Base-by-base conservation (phyloP, 2,329 filamentous ascomycete species). In the Leptographium lundbergii region DNA sequence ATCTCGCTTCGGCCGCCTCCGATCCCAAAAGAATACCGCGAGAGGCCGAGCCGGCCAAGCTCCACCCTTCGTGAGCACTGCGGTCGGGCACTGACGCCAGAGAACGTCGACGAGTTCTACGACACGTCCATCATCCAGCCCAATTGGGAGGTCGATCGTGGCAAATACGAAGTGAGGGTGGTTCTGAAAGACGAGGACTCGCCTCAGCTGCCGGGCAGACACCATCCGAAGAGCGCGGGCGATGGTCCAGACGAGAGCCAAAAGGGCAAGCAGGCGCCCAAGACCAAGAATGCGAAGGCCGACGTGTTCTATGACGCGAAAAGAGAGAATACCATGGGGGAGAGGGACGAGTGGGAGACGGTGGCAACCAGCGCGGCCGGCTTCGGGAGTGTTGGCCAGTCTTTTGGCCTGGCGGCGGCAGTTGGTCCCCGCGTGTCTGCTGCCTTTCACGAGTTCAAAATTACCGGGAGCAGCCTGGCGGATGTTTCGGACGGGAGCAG, bases 381-480 rank as follows among this genome's bases (percentile, higher is more conserved):
- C 6, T 65, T 66, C 13, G 66, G 63, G 36, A 67, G 65, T 59
- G 63, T 66, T 62, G 60, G 22, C 52, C 45, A 27, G 27, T 17
- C 51, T 5, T n/a, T 32, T 29, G 17, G 34, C 4, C 51, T 24
- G 48, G 27, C 9, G 19, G 14, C 47, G 45, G 4, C 45, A 27
- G 27, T 10, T 13, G 25, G 27, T n/a, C 19, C 34, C 27, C 55
- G 36, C 14, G 27, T 4, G 29, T 29, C 4, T 14, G 47, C 50
- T 19, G 27, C 19, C n/a, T 60, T 48, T 53, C 61, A 51, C 4
- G 62, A 63, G 7, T 56, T 57, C 52, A 63, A 65, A 22, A 27
- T 55, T 4, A 63, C 61, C 0, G 74, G 75, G 11, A 76, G 72
- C 62, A 79, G 76, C 59, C 63, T 79, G 25, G 76, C 76, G 2